These are phyloP conservation scores for Candida pseudoviswanathii DNA, from an alignment of 1,139 yeast genomes.

Conservation along the genomic window DNA sequence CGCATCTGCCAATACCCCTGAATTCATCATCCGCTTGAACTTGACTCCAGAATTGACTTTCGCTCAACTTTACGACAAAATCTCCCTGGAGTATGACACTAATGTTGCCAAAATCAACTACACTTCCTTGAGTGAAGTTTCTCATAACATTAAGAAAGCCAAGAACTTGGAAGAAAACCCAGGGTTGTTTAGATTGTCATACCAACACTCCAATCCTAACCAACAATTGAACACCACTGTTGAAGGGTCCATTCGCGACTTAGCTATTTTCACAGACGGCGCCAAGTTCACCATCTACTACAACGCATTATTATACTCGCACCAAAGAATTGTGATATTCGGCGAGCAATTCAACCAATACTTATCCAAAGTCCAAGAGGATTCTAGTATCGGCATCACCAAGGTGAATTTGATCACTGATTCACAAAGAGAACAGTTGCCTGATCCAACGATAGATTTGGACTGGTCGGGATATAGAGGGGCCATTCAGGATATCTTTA, in stretches of 20 bases:
- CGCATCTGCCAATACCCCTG: slow-evolving; percentile 38
- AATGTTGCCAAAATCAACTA: slow-evolving; percentile 43
- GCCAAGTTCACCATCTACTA: slow-evolving; percentile 50
- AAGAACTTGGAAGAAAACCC: slow-evolving; percentile 61
- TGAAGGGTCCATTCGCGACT: slow-evolving; percentile 61
- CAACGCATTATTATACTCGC: slow-evolving; percentile 75
- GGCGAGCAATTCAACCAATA: slow-evolving; percentile 74
- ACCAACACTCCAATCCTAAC: slow-evolving; percentile 47
- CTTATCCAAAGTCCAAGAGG: slow-evolving; percentile 28
- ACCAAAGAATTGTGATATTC: slow-evolving; percentile 66
- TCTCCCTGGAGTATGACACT: slow-evolving; percentile 43
- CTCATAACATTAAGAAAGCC: slow-evolving; percentile 48
- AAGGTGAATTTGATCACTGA: slow-evolving; percentile 67
- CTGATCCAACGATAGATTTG: slow-evolving; percentile 84
- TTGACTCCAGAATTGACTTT: slow-evolving; percentile 60
- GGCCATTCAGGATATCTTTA: slow-evolving; percentile 93
- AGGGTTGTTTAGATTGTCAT: slow-evolving; percentile 64
- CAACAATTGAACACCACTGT: slow-evolving; percentile 53
- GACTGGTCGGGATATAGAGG: slow-evolving; percentile 94
- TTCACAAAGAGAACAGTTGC: slow-evolving; percentile 60
- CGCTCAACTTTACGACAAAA: slow-evolving; percentile 47
- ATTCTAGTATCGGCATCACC: slow-evolving; percentile 51
- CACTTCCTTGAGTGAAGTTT: slow-evolving; percentile 56
- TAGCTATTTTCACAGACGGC: slow-evolving; percentile 52
- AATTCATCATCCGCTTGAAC: slow-evolving; percentile 62